Conservation (phyloP, 2,329 filamentous ascomycete genomes). For the Reticulascus tulasneorum region DNA sequence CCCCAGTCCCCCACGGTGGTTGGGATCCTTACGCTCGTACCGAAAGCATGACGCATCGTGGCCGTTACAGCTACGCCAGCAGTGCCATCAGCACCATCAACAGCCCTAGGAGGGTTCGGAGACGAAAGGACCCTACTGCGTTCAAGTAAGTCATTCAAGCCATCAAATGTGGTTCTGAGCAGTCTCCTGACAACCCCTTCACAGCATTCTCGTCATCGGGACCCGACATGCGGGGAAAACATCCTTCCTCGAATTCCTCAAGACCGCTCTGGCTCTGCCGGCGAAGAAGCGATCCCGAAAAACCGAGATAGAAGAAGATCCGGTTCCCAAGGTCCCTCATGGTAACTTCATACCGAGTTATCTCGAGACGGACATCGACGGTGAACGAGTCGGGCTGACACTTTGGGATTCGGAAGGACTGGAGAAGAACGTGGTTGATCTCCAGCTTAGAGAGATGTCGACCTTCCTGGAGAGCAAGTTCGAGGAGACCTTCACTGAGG, state of each 20-base stretch:
- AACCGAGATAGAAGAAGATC: constrained; percentile 51
- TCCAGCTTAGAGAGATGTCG: constrained; percentile 88
- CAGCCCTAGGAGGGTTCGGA: constrained; percentile 83
- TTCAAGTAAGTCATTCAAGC: constrained; percentile 77
- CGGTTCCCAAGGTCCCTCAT: constrained; percentile 34
- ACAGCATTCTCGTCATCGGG: constrained; percentile 84
- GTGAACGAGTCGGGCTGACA: constrained; percentile 85
- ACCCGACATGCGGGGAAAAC: constrained; percentile 88
- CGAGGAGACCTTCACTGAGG: constrained; percentile 93
- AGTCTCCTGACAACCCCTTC: constrained; percentile 1
- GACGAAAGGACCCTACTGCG: constrained; percentile 94
- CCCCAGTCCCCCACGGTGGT: constrained; percentile 57
- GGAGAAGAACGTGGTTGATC: constrained; percentile 90
- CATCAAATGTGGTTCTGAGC: background rate
- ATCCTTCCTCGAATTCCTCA: constrained; percentile 93
- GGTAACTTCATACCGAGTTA: constrained; percentile 84
- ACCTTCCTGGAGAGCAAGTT: constrained; percentile 97
- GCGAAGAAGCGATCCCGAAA: constrained; percentile 66
- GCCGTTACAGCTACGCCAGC: constrained; percentile 93
- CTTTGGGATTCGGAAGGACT: constrained; percentile 95
- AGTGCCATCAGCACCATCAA: constrained; percentile 88
- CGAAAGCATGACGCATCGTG: constrained; percentile 95
- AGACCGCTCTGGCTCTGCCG: constrained; percentile 79
- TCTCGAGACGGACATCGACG: constrained; percentile 90
- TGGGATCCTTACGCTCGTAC: constrained; percentile 77